Base-by-base conservation (phyloP, 2,329 filamentous ascomycete species). In the Beauveria bassiana region DNA sequence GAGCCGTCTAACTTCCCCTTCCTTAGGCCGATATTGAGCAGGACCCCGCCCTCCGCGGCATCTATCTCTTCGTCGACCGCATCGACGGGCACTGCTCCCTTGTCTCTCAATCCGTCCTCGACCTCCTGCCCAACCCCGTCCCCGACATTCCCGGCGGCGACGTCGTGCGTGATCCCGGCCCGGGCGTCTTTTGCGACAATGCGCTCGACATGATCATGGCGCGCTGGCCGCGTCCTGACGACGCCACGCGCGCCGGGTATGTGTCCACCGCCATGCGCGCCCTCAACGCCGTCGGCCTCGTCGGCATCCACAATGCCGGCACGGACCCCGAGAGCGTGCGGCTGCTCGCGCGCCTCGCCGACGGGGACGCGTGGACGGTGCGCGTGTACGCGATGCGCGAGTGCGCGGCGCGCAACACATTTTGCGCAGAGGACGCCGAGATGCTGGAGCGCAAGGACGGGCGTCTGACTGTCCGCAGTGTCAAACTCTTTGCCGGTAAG, bases 171-270 rank as follows among this genome's bases (percentile, higher is more conserved):
- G 74, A 83, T 3, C 86, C 86, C 0, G 85, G 85, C 0, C 78
- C 81, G 67, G 87, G 87, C 47, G 86, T 90, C 10, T 89, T 90
- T 66, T 90, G 87, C 68, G 87, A 90, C 71, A 89, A 89, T 68
- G 86, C 87, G 26, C 88, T 89, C 81, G 83, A 86, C 49, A 71
- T 86, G 56, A 78, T 88, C 42, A 75, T 78, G 61, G 72, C 76
- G 2, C 66, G 82, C 20, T 87, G 84, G 76, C 86, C 86, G 1
- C 79, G 80, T 62, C 84, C 85, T 0, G 76, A 75, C 50, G 72
- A 71, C 5, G 75, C 77, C n/a, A 79, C 77, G 65, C 87, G 84
- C 68, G 76, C 77, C 5, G 71, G 70, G 26, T 86, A 82, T 63
- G 71, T 89, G 61, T 78, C 77, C 54, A 80, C 80, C 6, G 87